phyloP scores from a whole-genome alignment of 1,139 yeast genomes.

The Blastobotrys persicus region DNA sequence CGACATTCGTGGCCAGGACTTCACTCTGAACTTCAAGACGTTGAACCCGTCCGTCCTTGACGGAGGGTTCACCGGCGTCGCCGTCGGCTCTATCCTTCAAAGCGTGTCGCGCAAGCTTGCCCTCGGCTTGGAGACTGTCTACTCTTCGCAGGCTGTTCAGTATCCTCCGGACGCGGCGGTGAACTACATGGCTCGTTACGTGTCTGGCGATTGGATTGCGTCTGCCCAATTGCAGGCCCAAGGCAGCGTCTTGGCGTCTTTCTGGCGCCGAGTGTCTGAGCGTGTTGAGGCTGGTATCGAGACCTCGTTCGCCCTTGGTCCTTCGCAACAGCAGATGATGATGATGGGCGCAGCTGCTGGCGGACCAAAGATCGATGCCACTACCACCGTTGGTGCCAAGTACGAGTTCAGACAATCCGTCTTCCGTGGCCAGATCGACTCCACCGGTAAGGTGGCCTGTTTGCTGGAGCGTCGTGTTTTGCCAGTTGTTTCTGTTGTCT shows the following conservation, averaged over 20 bases:
- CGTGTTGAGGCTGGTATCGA: slow-evolving; percentile 97
- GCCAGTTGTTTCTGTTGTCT: slow-evolving; percentile 85
- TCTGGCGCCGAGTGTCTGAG: slow-evolving; percentile 90
- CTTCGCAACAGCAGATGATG: slow-evolving; percentile 54
- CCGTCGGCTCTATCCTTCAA: slow-evolving; percentile 88
- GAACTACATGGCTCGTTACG: slow-evolving; percentile 88
- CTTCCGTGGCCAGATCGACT: slow-evolving; percentile 92
- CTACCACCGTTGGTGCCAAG: slow-evolving; percentile 93
- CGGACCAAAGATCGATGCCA: slow-evolving; percentile 84
- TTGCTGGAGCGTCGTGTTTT: slow-evolving; percentile 90
- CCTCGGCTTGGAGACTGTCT: slow-evolving; percentile 89
- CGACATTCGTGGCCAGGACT: slow-evolving; percentile 88
- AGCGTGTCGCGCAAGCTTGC: slow-evolving; percentile 80
- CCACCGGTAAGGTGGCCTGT: slow-evolving; percentile 86
- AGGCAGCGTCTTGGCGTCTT: slow-evolving; percentile 84
- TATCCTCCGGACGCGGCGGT: slow-evolving; percentile 92
- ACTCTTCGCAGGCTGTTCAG: slow-evolving; percentile 70
- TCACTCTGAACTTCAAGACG: slow-evolving; percentile 82
- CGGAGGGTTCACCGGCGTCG: slow-evolving; percentile 83
- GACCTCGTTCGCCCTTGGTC: slow-evolving; percentile 77
- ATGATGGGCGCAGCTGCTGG: slow-evolving; percentile 81
- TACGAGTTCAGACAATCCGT: slow-evolving; percentile 96
- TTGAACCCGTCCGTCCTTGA: slow-evolving; percentile 81
- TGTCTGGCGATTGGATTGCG: slow-evolving; percentile 85
- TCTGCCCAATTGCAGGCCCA: slow-evolving; percentile 93